Evolutionary conservation across 1,139 yeast genomes (phyloP), one percentile per base, ranked within the genome.

Genomic region (Scheffersomyces titani): DNA sequence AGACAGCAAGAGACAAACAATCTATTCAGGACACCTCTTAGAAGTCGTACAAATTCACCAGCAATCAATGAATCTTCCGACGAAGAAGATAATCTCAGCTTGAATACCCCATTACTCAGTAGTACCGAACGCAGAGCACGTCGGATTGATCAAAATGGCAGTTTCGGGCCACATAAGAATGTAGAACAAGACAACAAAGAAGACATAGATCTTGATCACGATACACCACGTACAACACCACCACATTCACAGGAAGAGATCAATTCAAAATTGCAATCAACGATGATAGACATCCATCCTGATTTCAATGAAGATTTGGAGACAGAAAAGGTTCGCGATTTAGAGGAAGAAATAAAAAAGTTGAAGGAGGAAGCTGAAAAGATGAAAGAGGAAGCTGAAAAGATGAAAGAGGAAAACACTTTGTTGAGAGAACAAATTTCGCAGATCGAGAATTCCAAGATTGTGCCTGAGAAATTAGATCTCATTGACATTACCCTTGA

Each of bases 201-300:
- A 21, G 46, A 44, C 7, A 51, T 53, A 24, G 49, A 44, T 3
- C 51, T 36, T 9, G 64, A 51, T 9, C 57, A 54, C 44, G 64
- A 60, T 11, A 66, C 71, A 3, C 70, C 71, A 5, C 55, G 61
- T 3, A 69, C 73, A 6, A 69, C 72, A 0, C 73, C 73, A 6
- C 73, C 73, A 6, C 63, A 61, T 19, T 69, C 72, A 5, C 71
- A 63, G 53, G 72, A 69, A 19, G 59, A 52, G 44, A 53, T 57
- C 5, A 58, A 61, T 16, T 49, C 57, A 11, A 61, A 61, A 45
- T 18, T 52, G 6, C 51, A 47, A 19, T 24, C 51, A 6, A 52
- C 52, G 5, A 45, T 52, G 18, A 13, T 47, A 44, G 51, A 50
- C 46, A 24, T 46, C 49, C 40, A 49, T 30, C 24, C 49, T 2